Percentiles rank a stretch among this genome's conserved stretches.
These are phyloP conservation scores for Melastoma candidum DNA, from an alignment of 441 rosid genomes.

Conservation along the genomic window DNA sequence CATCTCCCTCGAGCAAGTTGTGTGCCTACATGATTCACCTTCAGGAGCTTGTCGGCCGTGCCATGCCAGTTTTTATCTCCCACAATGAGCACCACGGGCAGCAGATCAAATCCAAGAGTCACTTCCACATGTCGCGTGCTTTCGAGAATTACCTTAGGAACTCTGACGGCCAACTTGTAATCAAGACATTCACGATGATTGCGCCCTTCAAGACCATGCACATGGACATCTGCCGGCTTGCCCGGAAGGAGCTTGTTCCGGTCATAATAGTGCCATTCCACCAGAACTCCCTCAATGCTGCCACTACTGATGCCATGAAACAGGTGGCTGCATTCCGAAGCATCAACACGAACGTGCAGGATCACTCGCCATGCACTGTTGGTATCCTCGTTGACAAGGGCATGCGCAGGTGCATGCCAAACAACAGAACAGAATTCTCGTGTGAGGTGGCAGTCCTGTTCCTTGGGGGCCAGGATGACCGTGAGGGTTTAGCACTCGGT, in stretches of 20 bases:
- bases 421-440: constrained; percentile 7
- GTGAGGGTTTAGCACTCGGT: constrained; percentile 26
- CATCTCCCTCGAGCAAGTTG: constrained; percentile 21
- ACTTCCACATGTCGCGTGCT: constrained; percentile 19
- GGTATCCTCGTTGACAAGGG: constrained; percentile 28
- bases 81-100: constrained; percentile 18
- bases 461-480: constrained; percentile 34
- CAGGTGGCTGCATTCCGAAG: constrained; percentile 12
- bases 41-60: constrained; percentile 29
- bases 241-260: constrained; percentile 16
- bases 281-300: constrained; percentile 22
- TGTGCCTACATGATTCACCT: constrained; percentile 28
- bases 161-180: constrained; percentile 3
- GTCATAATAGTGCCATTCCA: constrained; percentile 33
- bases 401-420: constrained; percentile 1
- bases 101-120: constrained; percentile 5
- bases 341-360: constrained; percentile 17
- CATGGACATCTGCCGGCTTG: constrained; percentile 29
- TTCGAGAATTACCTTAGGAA: constrained; percentile 22
- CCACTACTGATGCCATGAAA: constrained; percentile 7
- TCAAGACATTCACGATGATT: constrained; percentile 24
- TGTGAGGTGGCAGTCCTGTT: constrained; percentile 22
- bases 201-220: constrained; percentile 30
- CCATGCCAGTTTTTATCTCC: constrained; percentile 26
- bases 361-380: constrained; percentile 36